Percentiles rank a stretch among this genome's conserved stretches.
These are phyloP conservation scores for Rutidosis leptorrhynchoides DNA, from an alignment of 129 eudicot genomes.

Conservation along the genomic window DNA sequence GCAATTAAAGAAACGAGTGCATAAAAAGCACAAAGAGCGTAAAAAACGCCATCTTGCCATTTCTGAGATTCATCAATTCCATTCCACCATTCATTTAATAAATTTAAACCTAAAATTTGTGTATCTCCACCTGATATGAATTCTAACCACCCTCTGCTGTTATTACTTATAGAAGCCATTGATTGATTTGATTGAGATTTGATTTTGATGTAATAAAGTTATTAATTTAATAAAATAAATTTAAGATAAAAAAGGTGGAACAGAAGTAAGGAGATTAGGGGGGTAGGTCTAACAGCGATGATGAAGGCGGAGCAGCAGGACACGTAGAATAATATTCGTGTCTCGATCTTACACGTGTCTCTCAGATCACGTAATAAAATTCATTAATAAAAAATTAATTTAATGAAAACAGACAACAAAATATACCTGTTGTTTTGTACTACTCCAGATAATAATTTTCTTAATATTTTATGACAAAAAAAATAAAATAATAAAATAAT, in stretches of 20 bases:
- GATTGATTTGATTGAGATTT: neutral
- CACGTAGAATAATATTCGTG: slow-evolving; percentile 21
- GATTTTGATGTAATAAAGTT: slow-evolving; percentile 13
- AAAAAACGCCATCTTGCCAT: slow-evolving; percentile 45
- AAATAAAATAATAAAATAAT: too few species aligned
- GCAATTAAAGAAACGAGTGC: slow-evolving; percentile 59
- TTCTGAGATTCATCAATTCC: slow-evolving; percentile 28
- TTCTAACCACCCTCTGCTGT: slow-evolving; percentile 17
- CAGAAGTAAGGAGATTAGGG: neutral
- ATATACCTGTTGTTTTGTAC: too few species aligned
- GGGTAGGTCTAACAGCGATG: slow-evolving; percentile 20
- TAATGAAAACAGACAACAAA: too few species aligned
- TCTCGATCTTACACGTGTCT: slow-evolving; percentile 25
- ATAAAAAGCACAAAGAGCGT: slow-evolving; percentile 54
- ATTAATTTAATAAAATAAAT: neutral
- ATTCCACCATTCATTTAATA: slow-evolving; percentile 41
- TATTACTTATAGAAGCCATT: slow-evolving; percentile 29
- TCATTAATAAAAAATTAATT: too few species aligned
- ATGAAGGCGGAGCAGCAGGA: slow-evolving; percentile 24
- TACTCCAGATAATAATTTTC: too few species aligned
- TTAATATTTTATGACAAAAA: too few species aligned
- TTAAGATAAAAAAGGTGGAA: neutral
- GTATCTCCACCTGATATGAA: slow-evolving; percentile 20
- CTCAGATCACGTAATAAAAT: neutral
- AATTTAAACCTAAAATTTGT: neutral